Evolutionary conservation across 306 rosid genomes (phyloP).

Genomic region (Vicia villosa): DNA sequence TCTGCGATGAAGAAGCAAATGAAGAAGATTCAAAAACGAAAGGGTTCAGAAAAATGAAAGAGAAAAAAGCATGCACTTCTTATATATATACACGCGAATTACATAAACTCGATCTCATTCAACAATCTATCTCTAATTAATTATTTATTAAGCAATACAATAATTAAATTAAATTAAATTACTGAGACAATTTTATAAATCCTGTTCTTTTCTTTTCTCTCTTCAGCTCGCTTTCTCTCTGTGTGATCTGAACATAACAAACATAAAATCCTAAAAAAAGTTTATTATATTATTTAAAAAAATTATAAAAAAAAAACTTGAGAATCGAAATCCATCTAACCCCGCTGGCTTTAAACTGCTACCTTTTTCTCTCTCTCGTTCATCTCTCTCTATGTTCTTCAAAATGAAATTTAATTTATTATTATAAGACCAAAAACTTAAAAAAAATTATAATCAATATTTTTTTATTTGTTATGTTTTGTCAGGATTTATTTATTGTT

Average conservation of each 20-base stretch:
- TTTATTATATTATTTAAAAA: no score
- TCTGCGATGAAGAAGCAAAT: slow-evolving; percentile 34
- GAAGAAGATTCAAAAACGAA: slow-evolving; percentile 36
- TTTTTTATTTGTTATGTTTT: no score
- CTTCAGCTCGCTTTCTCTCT: slow-evolving; percentile 10
- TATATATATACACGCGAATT: background rate
- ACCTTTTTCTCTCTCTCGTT: slow-evolving; percentile 1
- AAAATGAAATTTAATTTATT: background rate
- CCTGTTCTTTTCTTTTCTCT: slow-evolving; percentile 13
- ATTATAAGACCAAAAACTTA: background rate
- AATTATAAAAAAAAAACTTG: background rate
- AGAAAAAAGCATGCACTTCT: slow-evolving; percentile 28
- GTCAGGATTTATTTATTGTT: no score
- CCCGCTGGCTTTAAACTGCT: slow-evolving; percentile 40
- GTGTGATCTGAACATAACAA: slow-evolving; percentile 37
- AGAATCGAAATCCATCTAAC: slow-evolving; percentile 46
- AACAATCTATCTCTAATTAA: slow-evolving; percentile 29
- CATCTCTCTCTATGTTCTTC: slow-evolving; percentile 31
- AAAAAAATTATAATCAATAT: no score
- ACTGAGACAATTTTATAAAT: background rate
- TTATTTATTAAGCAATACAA: background rate
- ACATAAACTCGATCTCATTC: slow-evolving; percentile 43
- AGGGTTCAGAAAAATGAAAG: slow-evolving; percentile 17
- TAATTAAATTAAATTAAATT: slow-evolving; percentile 22
- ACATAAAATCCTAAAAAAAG: slow-evolving; percentile 22